A percentile compares a stretch with the other conserved stretches of the same genome.
phyloP scores from a whole-genome alignment of 352 stramenopile genomes.

The Globisporangium rhizosaccharum region DNA sequence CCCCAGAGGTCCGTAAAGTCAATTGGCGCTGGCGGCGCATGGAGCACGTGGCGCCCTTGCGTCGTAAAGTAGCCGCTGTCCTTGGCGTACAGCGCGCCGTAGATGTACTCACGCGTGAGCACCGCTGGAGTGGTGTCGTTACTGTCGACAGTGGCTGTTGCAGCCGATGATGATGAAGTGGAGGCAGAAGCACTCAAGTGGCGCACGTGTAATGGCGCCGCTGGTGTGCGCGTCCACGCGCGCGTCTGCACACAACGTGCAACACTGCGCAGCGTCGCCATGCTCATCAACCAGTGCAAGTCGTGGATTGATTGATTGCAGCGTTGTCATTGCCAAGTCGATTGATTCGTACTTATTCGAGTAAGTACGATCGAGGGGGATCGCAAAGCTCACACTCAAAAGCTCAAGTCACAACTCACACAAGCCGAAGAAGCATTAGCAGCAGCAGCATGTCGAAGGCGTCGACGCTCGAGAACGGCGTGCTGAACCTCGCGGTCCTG shows the following conservation, averaged over 20 bases:
- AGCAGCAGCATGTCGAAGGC: slow-evolving; percentile 61
- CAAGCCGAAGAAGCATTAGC: background rate
- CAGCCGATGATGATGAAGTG: background rate
- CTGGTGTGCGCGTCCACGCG: background rate
- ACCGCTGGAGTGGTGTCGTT: slow-evolving; percentile 11
- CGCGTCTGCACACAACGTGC: background rate
- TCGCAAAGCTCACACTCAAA: background rate
- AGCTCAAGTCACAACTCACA: background rate
- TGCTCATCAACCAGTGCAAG: background rate
- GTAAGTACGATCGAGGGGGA: too few relatives aligned
- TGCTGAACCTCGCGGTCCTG: slow-evolving; percentile 82
- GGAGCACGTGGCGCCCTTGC: slow-evolving; percentile 64
- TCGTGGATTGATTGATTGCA: background rate
- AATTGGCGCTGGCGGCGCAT: slow-evolving; percentile 50
- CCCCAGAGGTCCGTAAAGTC: slow-evolving; percentile 79
- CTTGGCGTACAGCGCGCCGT: slow-evolving; percentile 72
- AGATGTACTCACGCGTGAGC: slow-evolving; percentile 82
- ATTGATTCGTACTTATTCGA: too few relatives aligned
- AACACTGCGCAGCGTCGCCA: background rate
- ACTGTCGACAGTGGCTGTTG: background rate
- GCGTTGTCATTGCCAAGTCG: too few relatives aligned
- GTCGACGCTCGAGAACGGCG: slow-evolving; percentile 74
- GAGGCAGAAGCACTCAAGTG: background rate
- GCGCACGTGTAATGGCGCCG: background rate
- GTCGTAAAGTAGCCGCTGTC: slow-evolving; percentile 82